These are phyloP conservation scores for Aspergillus phoenicis DNA, from an alignment of 2,329 filamentous ascomycete genomes.

Conservation along the genomic window DNA sequence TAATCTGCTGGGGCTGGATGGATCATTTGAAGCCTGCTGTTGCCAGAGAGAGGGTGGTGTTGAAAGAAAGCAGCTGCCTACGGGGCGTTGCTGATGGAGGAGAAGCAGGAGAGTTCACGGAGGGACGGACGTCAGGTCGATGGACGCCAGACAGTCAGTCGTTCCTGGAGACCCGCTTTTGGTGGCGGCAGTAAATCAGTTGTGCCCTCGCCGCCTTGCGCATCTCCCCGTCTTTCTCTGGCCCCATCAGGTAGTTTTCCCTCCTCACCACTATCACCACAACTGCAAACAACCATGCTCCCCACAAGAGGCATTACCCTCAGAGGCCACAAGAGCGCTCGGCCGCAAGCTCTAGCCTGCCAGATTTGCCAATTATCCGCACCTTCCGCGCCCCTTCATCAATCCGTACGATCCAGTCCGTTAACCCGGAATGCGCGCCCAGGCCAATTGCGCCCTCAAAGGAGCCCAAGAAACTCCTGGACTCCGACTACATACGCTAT, in stretches of 20 bases:
- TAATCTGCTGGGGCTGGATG: constrained; percentile 13
- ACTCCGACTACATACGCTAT: neutral
- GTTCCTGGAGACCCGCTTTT: constrained; percentile 4
- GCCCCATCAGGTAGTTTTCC: neutral
- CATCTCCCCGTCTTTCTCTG: neutral
- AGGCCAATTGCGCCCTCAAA: constrained; percentile 24
- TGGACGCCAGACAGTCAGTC: neutral
- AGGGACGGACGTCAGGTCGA: constrained; percentile 10
- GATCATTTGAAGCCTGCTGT: constrained; percentile 17
- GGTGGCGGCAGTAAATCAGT: constrained; percentile 3
- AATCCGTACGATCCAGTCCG: constrained; percentile 23
- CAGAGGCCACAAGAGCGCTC: constrained; percentile 29
- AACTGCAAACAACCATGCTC: constrained; percentile 11
- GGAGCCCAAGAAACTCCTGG: constrained; percentile 12
- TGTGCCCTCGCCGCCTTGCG: constrained; percentile 1
- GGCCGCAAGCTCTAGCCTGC: constrained; percentile 34
- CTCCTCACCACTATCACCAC: neutral
- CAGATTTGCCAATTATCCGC: constrained; percentile 43
- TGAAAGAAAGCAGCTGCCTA: constrained; percentile 21
- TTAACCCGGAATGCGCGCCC: constrained; percentile 14
- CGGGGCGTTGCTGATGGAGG: constrained; percentile 26
- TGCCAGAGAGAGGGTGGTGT: constrained; percentile 13
- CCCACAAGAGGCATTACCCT: constrained; percentile 42
- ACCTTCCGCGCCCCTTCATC: constrained; percentile 21
- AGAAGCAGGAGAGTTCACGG: constrained; percentile 26